Percentiles rank a stretch among this genome's conserved stretches.
These are phyloP conservation scores for Cercospora canescens DNA, from an alignment of 2,329 filamentous ascomycete species.

Conservation along the genomic window DNA sequence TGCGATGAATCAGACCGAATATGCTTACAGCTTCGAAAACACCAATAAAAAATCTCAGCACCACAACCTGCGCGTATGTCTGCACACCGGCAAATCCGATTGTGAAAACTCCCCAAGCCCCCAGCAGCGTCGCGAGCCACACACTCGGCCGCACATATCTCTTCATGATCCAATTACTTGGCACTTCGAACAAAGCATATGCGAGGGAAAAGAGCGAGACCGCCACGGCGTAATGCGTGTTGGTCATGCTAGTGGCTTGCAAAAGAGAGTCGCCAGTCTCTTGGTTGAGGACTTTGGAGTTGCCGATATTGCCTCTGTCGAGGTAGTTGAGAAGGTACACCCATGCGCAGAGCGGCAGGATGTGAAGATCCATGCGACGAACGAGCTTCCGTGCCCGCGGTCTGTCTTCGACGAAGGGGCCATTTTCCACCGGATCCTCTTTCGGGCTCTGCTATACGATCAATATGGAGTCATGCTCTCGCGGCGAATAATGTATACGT, in stretches of 20 bases:
- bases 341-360: slow-evolving; percentile 28
- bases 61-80: slow-evolving; percentile 37
- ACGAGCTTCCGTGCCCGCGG: slow-evolving; percentile 23
- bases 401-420: slow-evolving; percentile 26
- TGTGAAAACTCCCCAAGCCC: slow-evolving; percentile 42
- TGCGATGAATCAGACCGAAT: neutral
- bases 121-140: slow-evolving; percentile 42
- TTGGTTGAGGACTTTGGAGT: slow-evolving; percentile 62
- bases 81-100: slow-evolving; percentile 40
- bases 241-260: slow-evolving; percentile 60
- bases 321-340: slow-evolving; percentile 28
- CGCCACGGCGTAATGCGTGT: slow-evolving; percentile 56
- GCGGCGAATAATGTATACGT: neutral
- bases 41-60: slow-evolving; percentile 39
- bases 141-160: slow-evolving; percentile 39
- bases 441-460: neutral
- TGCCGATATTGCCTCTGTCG: slow-evolving; percentile 43
- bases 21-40: slow-evolving; percentile 38
- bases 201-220: slow-evolving; percentile 37
- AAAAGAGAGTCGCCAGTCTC: slow-evolving; percentile 63
- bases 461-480: neutral
- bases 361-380: slow-evolving; percentile 27
- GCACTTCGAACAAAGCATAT: slow-evolving; percentile 36
- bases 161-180: slow-evolving; percentile 44
- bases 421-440: neutral